Evolutionary conservation across 2,329 filamentous ascomycete genomes (phyloP), one percentile per base, ranked within the genome.

Genomic region (Curvularia eragrostidis): DNA sequence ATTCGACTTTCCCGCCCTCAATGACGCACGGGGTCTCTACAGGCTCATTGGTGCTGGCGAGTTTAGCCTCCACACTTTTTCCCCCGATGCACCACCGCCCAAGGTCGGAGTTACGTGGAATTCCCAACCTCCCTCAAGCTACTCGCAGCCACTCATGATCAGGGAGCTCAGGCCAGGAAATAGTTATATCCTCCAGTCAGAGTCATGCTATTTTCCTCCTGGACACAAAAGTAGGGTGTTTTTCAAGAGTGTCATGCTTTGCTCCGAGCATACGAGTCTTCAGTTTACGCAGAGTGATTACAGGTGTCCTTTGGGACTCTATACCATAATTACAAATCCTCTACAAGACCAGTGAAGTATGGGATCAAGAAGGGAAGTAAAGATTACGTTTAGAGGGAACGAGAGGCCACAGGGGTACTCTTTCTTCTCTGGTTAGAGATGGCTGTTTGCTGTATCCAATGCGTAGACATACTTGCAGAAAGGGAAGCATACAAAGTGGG

Each of bases 11-110:
- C 43, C 43, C n/a, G 3, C 2, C n/a, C 1, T 65, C 70, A 21
- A 18, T 12, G 23, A 38, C n/a, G 32, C 18, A n/a, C 36, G 18
- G 6, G 36, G 36, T 15, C 10, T 50, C 12, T 42, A 21, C n/a
- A 12, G 12, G 8, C 15, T 42, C 12, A 1, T 30, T 0, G 70
- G 70, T 18, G 54, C 42, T 19, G 67, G 70, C 0, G 50, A 64
- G 19, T 72, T 73, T 48, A 64, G 54, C 1, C 72, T 71, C 57
- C 69, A 64, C 1, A 61, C 64, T 1, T 72, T 70, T 38, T 65
- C 52, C 13, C 63, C 68, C 42, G 62, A 63, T 6, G 62, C 54
- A 9, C 67, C 67, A 21, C 67, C 66, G 8, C 58, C 62, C 19
- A 34, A 52, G 4, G 62, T 61, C 12, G 24, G 52, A 9, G 71